Conservation (phyloP, 163 green algal genomes). For the Chloromonas sp. region DNA sequence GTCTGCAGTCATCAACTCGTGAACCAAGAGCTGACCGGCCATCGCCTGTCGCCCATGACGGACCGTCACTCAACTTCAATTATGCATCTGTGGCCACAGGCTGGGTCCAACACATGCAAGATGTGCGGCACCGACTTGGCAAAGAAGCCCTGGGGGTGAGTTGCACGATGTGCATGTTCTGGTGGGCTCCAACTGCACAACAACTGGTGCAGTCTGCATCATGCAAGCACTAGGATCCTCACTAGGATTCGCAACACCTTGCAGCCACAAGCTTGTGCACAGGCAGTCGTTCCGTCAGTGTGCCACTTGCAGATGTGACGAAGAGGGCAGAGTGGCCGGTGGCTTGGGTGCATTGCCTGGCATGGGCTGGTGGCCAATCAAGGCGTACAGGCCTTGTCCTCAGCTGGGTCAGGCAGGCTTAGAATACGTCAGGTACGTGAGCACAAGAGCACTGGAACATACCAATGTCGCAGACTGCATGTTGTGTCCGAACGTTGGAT, state of each 20-base stretch:
- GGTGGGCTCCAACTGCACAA: not conserved
- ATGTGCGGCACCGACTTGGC: not conserved
- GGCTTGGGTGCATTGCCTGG: slow-evolving; percentile 67
- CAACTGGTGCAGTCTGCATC: not conserved
- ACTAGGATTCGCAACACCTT: not conserved
- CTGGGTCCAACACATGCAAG: not conserved
- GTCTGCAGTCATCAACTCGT: too few species aligned
- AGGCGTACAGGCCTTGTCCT: slow-evolving; percentile 82
- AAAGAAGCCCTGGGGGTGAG: not conserved
- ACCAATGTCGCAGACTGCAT: not conserved
- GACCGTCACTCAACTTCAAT: too few species aligned
- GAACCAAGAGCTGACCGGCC: too few species aligned
- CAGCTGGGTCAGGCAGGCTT: slow-evolving; percentile 50
- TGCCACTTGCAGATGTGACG: slow-evolving; percentile 49
- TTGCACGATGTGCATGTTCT: too few species aligned
- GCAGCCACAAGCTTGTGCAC: not conserved
- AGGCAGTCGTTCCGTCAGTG: not conserved
- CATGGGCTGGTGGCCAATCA: slow-evolving; percentile 88
- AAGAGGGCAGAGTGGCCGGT: slow-evolving; percentile 68
- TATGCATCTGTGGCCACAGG: not conserved
- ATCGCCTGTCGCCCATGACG: too few species aligned
- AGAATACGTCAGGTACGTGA: slow-evolving; percentile 60
- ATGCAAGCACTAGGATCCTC: not conserved
- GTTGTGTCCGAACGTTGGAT: not conserved
- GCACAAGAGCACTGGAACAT: not conserved